A percentile compares a stretch with the other conserved stretches of the same genome.
Evolutionary conservation across 805 yeast species (phyloP).

Genomic region (Ogataea siamensis): DNA sequence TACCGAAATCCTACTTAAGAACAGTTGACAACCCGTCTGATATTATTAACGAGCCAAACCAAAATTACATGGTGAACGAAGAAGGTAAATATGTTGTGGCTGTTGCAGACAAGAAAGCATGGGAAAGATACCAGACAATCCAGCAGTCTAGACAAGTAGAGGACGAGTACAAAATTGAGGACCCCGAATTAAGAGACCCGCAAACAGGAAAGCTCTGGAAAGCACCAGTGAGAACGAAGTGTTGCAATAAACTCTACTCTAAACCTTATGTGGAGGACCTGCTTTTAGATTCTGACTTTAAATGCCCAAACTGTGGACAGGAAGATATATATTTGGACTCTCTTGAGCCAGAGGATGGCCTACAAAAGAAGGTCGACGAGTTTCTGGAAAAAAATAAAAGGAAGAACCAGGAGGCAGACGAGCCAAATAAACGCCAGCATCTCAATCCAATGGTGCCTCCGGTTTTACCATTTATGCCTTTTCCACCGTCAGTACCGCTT

Average conservation of each 20-base stretch:
- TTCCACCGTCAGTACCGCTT: constrained; percentile 20
- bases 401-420: constrained; percentile 12
- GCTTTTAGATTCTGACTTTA: constrained; percentile 79
- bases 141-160: constrained; percentile 36
- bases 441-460: constrained; percentile 25
- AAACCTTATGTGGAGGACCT: constrained; percentile 61
- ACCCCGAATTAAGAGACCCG: constrained; percentile 69
- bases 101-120: constrained; percentile 88
- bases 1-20: constrained; percentile 87
- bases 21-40: constrained; percentile 80
- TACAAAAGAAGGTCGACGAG: constrained; percentile 51
- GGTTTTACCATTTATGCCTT: constrained; percentile 35
- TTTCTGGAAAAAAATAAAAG: constrained; percentile 41
- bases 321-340: constrained; percentile 77
- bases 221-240: constrained; percentile 79
- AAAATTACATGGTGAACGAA: constrained; percentile 80
- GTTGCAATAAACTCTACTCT: constrained; percentile 56
- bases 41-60: constrained; percentile 43
- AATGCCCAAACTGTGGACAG: constrained; percentile 81
- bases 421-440: constrained; percentile 19
- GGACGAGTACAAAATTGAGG: constrained; percentile 43
- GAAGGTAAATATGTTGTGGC: constrained; percentile 95
- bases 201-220: constrained; percentile 54
- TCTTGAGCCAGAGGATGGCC: constrained; percentile 58
- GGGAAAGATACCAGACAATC: constrained; percentile 84